Evolutionary conservation across 2,329 filamentous ascomycete genomes (phyloP).

Genomic region (Apiospora sp.): DNA sequence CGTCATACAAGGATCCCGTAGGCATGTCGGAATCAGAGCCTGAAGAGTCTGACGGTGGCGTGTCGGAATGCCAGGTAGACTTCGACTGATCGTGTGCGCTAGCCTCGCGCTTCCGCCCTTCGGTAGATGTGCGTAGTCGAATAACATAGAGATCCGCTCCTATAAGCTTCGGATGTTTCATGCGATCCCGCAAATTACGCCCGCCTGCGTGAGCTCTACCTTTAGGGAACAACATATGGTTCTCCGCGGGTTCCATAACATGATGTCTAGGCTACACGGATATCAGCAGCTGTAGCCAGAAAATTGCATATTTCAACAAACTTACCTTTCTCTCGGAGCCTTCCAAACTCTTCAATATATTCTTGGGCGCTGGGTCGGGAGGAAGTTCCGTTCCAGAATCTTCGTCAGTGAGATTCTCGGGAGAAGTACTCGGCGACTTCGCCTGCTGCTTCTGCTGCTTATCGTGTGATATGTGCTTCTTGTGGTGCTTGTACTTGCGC

Average conservation of each 20-base stretch:
- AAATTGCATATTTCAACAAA: neutral
- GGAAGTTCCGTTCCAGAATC: neutral
- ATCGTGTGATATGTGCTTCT: constrained; percentile 6
- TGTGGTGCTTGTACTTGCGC: constrained; percentile 34
- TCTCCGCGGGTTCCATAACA: constrained; percentile 39
- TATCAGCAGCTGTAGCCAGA: neutral
- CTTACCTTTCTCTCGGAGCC: neutral
- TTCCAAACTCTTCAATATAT: neutral
- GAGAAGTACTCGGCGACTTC: neutral
- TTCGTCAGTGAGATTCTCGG: neutral
- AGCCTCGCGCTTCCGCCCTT: neutral
- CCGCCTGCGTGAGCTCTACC: constrained; percentile 25
- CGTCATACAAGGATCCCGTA: constrained; percentile 55
- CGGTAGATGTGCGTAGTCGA: constrained; percentile 44
- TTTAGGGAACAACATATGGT: constrained; percentile 30
- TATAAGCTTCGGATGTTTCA: constrained; percentile 53
- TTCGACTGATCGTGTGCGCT: neutral
- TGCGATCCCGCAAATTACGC: constrained; percentile 45
- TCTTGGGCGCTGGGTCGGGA: neutral
- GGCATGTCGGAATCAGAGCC: constrained; percentile 19
- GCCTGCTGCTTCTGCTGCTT: constrained; percentile 31
- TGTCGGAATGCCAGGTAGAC: neutral
- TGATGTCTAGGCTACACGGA: constrained; percentile 31
- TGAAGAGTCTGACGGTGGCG: neutral
- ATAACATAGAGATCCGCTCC: constrained; percentile 61